Percentiles rank a stretch among this genome's conserved stretches.
Conservation (phyloP, 768 basidiomycete genomes). For the Tubosaeta sp. region DNA sequence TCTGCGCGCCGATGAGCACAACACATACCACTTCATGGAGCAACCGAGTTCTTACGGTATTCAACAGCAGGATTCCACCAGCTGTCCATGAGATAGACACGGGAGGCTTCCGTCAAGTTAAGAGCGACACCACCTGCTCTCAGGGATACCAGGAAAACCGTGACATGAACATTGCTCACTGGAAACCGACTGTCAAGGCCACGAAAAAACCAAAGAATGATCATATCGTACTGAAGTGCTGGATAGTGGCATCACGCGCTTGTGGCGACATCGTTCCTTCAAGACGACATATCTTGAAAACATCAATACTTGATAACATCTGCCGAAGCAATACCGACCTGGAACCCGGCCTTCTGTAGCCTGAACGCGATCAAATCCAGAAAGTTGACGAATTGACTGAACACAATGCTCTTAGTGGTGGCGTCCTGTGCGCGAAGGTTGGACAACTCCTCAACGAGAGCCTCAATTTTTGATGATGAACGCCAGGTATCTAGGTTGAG, state of each 20-base stretch:
- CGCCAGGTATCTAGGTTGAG: conserved; percentile 88
- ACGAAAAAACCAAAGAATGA: background rate
- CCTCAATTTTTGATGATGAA: conserved; percentile 97
- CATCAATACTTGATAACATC: background rate
- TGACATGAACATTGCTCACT: conserved; percentile 93
- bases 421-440: conserved; percentile 80
- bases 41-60: conserved; percentile 54
- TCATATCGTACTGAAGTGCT: conserved; percentile 74
- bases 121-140: conserved; percentile 95
- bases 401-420: conserved; percentile 95
- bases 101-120: conserved; percentile 86
- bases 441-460: conserved; percentile 87
- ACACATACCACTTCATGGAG: background rate
- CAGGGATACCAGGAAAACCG: conserved; percentile 94
- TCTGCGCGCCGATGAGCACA: conserved; percentile 41
- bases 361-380: conserved; percentile 91
- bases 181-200: background rate
- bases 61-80: conserved; percentile 99
- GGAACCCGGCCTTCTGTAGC: conserved; percentile 88
- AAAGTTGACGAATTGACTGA: conserved; percentile 93
- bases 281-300: conserved; percentile 75
- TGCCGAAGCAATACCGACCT: conserved; percentile 42
- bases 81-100: conserved; percentile 95
- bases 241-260: conserved; percentile 90
- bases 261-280: conserved; percentile 98